Percentiles rank a stretch among this genome's conserved stretches.
Evolutionary conservation across 179 eudicot species (phyloP).

Genomic region (Corrigiola litoralis): DNA sequence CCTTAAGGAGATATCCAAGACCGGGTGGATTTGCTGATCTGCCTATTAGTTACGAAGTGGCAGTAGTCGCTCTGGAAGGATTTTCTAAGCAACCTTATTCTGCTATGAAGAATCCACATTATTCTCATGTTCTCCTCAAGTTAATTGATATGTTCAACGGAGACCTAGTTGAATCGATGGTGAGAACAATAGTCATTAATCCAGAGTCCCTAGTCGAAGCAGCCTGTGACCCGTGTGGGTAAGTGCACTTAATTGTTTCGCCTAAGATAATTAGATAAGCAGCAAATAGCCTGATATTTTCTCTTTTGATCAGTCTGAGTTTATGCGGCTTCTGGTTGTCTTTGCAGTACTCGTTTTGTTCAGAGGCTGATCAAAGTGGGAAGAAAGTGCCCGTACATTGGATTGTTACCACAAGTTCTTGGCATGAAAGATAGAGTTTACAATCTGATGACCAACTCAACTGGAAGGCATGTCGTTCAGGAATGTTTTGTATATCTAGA

Average conservation of each 20-base stretch:
- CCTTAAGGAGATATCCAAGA: no score
- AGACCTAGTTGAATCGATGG: no score
- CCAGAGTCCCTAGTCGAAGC: background rate
- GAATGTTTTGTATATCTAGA: conserved; percentile 10
- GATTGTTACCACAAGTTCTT: background rate
- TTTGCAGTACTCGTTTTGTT: conserved; percentile 6
- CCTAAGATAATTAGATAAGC: no score
- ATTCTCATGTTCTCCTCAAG: no score
- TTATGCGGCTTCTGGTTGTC: background rate
- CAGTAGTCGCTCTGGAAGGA: no score
- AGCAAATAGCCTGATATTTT: background rate
- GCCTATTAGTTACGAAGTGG: no score
- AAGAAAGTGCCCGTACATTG: background rate
- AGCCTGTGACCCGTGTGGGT: conserved; percentile 8
- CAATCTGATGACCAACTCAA: background rate
- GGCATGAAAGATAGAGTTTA: background rate
- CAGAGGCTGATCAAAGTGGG: conserved; percentile 16
- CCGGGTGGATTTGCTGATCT: no score
- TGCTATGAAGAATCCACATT: no score
- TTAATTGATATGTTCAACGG: background rate
- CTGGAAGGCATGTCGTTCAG: conserved; percentile 13
- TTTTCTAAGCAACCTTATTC: no score
- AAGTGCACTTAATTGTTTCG: background rate
- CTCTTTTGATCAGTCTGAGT: background rate
- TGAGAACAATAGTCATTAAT: background rate